A percentile compares a stretch with the other conserved stretches of the same genome.
Evolutionary conservation across 768 basidiomycete species (phyloP).

Genomic region (Galerina sulciceps): DNA sequence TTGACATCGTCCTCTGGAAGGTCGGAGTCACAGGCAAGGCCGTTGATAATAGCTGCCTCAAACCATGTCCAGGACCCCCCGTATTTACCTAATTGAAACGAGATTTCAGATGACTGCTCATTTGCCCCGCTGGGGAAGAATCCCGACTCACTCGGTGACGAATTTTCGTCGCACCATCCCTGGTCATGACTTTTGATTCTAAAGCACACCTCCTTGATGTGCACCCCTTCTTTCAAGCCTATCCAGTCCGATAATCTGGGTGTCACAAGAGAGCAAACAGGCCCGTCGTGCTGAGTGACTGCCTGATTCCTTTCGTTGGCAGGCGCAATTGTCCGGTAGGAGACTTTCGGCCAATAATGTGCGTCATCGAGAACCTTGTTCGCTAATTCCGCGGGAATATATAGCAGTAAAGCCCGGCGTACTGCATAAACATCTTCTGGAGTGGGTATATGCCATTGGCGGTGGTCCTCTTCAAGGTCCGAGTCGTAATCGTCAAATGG

Average conservation of each 20-base stretch:
- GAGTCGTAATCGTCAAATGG: background rate
- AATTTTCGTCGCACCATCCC: slow-evolving; percentile 1
- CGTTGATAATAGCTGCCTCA: background rate
- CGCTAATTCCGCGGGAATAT: slow-evolving; percentile 2
- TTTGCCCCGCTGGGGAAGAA: background rate
- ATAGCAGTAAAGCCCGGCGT: background rate
- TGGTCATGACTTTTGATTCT: slow-evolving; percentile 1
- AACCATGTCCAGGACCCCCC: slow-evolving; percentile 9
- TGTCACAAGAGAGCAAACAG: background rate
- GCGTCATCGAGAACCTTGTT: slow-evolving; percentile 4
- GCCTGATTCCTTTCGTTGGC: background rate
- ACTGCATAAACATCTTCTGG: slow-evolving; percentile 1
- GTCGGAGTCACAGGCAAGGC: background rate
- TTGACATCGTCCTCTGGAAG: background rate
- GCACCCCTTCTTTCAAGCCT: background rate
- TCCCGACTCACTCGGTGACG: background rate
- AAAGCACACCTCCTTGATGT: background rate
- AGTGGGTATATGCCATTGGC: background rate
- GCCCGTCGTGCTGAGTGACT: background rate
- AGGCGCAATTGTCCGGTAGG: background rate
- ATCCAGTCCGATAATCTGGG: background rate
- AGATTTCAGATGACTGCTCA: background rate
- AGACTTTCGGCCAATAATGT: background rate
- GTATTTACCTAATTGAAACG: background rate
- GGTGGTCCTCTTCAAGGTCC: background rate